Evolutionary conservation across 108 stramenopile species (phyloP).

Genomic region (Mayamaea pseudoterrestris): DNA sequence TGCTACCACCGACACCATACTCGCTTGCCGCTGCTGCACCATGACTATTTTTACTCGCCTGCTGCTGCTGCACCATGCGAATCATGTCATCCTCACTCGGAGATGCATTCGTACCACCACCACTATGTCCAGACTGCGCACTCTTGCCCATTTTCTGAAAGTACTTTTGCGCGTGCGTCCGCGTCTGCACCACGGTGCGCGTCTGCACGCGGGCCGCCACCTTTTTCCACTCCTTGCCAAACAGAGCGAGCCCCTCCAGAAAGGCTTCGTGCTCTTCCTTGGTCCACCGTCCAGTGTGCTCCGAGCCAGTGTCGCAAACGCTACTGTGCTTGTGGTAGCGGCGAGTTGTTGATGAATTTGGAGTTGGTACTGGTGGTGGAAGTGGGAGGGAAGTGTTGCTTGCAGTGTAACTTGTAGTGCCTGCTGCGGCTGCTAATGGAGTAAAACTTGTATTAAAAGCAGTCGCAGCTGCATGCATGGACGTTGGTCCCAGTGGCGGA

Average conservation of each 20-base stretch:
- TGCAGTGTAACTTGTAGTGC: no score
- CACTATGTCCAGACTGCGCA: no score
- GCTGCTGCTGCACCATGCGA: no score
- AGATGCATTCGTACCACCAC: no score
- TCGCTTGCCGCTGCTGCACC: constrained; percentile 15
- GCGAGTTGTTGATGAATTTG: neutral
- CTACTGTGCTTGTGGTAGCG: constrained; percentile 19
- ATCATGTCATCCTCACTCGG: no score
- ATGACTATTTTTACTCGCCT: no score
- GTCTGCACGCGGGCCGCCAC: constrained; percentile 85
- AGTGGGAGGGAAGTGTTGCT: no score
- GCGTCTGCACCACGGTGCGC: constrained; percentile 93
- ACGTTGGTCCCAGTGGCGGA: no score
- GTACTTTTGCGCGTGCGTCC: constrained; percentile 99
- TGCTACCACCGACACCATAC: constrained; percentile 7
- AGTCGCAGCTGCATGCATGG: neutral
- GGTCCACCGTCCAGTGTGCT: constrained; percentile 81
- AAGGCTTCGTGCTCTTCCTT: constrained; percentile 88
- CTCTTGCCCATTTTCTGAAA: constrained; percentile 93
- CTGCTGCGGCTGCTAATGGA: no score
- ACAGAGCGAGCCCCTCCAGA: constrained; percentile 67
- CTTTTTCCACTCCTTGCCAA: constrained; percentile 96
- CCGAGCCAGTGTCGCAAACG: constrained; percentile 65
- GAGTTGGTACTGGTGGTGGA: neutral
- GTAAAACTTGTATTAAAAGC: no score